phyloP scores from a whole-genome alignment of 495 filamentous ascomycete genomes.

The Penicillium bovifimosum region DNA sequence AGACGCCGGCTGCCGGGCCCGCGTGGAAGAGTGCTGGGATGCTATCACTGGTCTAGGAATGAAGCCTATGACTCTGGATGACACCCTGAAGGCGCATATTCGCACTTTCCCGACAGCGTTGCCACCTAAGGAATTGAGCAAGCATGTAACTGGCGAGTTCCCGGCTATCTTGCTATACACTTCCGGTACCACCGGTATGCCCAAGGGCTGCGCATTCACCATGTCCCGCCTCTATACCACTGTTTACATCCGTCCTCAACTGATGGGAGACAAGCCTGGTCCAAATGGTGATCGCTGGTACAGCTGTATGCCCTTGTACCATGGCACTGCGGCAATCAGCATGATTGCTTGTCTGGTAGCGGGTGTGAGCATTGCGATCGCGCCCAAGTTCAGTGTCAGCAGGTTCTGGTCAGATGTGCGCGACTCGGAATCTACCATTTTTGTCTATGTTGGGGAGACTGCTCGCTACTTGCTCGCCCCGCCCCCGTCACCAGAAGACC shows the following conservation, averaged over 20 bases:
- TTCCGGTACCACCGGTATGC: constrained; percentile 62
- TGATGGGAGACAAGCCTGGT: constrained; percentile 27
- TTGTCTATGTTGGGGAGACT: constrained; percentile 82
- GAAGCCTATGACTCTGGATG: constrained; percentile 47
- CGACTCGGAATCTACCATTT: constrained; percentile 60
- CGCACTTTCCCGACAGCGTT: constrained; percentile 39
- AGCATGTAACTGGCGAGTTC: constrained; percentile 41
- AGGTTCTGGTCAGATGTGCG: constrained; percentile 72
- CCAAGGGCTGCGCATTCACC: constrained; percentile 56
- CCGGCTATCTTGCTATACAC: constrained; percentile 65
- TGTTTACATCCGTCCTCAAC: constrained; percentile 20
- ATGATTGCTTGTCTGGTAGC: constrained; percentile 48
- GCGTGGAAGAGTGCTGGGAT: constrained; percentile 49
- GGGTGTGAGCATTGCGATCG: constrained; percentile 61
- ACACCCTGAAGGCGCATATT: constrained; percentile 44
- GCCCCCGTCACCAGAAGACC: constrained; percentile 58
- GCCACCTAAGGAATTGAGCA: constrained; percentile 30
- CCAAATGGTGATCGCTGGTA: constrained; percentile 60
- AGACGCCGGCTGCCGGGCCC: constrained; percentile 45
- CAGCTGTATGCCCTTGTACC: constrained; percentile 76
- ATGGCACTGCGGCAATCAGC: constrained; percentile 63
- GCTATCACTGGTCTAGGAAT: constrained; percentile 50
- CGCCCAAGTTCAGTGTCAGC: constrained; percentile 62
- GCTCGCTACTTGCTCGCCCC: constrained; percentile 69
- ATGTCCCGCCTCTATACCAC: constrained; percentile 31